Conservation (phyloP, 2,329 filamentous ascomycete genomes). For the Phaeoacremonium minimum region DNA sequence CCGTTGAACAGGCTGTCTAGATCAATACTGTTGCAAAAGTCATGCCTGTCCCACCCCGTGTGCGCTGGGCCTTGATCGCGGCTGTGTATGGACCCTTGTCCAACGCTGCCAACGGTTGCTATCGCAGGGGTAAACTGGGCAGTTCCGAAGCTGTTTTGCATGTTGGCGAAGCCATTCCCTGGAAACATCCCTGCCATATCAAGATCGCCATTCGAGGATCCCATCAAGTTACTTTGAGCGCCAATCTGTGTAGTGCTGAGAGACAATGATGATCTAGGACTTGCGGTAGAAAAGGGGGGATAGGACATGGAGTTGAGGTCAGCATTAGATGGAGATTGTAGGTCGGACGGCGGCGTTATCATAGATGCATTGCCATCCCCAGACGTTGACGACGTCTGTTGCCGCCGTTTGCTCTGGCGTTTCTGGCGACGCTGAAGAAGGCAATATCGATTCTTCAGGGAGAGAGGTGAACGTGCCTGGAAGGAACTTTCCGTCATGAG, state of each 20-base stretch:
- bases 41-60: background rate
- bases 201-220: too few species aligned
- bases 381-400: background rate
- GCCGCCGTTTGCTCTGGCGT: conserved; percentile 2
- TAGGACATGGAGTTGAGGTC: too few species aligned
- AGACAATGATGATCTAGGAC: too few species aligned
- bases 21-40: background rate
- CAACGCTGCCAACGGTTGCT: background rate
- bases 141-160: too few species aligned
- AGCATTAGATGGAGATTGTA: too few species aligned
- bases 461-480: conserved; percentile 8
- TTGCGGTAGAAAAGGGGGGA: too few species aligned
- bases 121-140: too few species aligned
- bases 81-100: background rate
- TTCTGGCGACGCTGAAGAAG: conserved; percentile 11
- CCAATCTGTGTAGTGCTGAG: too few species aligned
- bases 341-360: background rate
- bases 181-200: too few species aligned
- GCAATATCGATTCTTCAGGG: conserved; percentile 12
- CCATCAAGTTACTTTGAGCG: too few species aligned
- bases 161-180: too few species aligned
- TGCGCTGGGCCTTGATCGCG: background rate
- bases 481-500: conserved; percentile 14
- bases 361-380: background rate
- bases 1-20: background rate